phyloP scores from a whole-genome alignment of 1,284 basidiomycete genomes.

The Cryptococcus deneoformans region DNA sequence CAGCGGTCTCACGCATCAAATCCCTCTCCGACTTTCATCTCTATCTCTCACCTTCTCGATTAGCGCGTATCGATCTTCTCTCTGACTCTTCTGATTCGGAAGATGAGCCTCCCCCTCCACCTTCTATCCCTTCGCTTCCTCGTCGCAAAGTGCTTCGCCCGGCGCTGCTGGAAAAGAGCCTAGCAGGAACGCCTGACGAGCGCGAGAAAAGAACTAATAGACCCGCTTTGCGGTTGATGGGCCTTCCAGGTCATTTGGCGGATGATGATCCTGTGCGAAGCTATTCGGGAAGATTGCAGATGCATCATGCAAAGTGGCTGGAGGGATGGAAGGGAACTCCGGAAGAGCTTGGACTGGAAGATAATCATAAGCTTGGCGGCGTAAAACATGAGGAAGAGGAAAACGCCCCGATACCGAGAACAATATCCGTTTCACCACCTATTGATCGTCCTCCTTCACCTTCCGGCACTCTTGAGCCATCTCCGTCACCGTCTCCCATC shows the following conservation, averaged over 20 bases:
- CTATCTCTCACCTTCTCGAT: conserved; percentile 46
- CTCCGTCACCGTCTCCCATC: neutral
- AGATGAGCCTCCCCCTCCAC: neutral
- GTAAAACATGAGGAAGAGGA: neutral
- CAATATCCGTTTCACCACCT: neutral
- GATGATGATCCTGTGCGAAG: conserved; percentile 16
- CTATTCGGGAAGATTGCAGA: conserved; percentile 38
- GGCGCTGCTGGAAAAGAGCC: conserved; percentile 17
- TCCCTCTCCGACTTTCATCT: conserved; percentile 47
- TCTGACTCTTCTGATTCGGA: conserved; percentile 29
- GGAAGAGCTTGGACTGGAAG: conserved; percentile 2
- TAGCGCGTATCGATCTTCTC: conserved; percentile 40
- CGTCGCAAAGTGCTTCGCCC: conserved; percentile 21
- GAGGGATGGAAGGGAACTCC: conserved; percentile 21
- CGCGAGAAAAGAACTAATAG: conserved; percentile 6
- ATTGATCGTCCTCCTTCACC: neutral
- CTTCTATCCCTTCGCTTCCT: neutral
- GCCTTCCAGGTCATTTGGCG: conserved; percentile 6
- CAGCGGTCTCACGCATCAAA: conserved; percentile 33
- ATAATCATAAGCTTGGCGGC: neutral
- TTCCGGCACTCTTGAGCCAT: neutral
- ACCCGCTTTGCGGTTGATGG: conserved; percentile 20
- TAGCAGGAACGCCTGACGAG: neutral
- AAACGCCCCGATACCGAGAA: neutral
- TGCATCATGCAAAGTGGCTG: conserved; percentile 40